Percentiles rank a stretch among this genome's conserved stretches.
Conservation (phyloP, 768 basidiomycete genomes). For the Tubosaeta sp. region DNA sequence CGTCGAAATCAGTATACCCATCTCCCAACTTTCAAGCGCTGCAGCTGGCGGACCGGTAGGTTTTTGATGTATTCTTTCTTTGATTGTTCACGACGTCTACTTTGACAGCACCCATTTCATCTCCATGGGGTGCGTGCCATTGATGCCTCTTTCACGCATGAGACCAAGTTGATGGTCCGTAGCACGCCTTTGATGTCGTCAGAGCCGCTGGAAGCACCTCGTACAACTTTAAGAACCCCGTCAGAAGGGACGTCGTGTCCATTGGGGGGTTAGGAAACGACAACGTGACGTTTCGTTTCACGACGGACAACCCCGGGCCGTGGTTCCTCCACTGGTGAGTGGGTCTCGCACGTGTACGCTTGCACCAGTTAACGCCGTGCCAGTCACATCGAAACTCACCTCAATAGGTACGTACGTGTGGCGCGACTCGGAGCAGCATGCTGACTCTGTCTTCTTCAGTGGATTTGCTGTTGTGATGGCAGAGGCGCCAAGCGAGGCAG, state of each 20-base stretch:
- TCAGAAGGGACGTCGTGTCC: conserved; percentile 46
- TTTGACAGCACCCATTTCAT: conserved; percentile 35
- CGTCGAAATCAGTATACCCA: conserved; percentile 41
- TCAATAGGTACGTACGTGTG: conserved; percentile 11
- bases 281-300: conserved; percentile 53
- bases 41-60: conserved; percentile 14
- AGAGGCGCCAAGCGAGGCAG: conserved; percentile 12
- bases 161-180: not conserved
- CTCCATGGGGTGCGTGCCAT: conserved; percentile 39
- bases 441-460: conserved; percentile 5
- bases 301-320: conserved; percentile 52
- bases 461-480: conserved; percentile 29
- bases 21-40: conserved; percentile 7
- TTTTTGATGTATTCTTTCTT: not conserved
- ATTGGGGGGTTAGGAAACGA: conserved; percentile 25
- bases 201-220: conserved; percentile 34
- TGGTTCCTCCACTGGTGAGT: conserved; percentile 23
- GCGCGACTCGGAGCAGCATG: not conserved
- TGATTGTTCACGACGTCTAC: not conserved
- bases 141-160: not conserved
- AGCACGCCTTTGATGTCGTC: conserved; percentile 42
- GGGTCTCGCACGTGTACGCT: too few relatives aligned
- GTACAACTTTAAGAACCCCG: conserved; percentile 48
- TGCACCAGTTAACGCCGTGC: not conserved
- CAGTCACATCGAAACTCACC: conserved; percentile 23